Conservation (phyloP, 2,329 filamentous ascomycete species). For the Nemania serpens region DNA sequence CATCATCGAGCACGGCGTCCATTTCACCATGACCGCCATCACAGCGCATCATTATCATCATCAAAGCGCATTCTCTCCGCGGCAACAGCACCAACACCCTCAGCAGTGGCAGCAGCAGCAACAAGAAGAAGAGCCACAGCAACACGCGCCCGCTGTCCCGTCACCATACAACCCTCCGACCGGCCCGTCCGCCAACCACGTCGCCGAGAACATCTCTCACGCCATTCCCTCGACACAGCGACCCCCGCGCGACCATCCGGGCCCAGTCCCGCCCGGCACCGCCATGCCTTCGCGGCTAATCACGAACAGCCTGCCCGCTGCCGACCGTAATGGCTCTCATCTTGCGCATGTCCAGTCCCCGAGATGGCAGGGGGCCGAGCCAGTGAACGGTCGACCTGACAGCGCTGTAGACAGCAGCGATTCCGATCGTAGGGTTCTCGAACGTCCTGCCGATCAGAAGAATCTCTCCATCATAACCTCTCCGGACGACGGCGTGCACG, state of each 20-base stretch:
- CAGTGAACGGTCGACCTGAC: conserved; percentile 28
- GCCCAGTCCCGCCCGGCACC: conserved; percentile 3
- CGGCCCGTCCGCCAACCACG: background rate
- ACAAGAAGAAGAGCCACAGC: conserved; percentile 14
- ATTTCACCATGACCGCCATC: conserved; percentile 37
- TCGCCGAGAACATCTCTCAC: conserved; percentile 17
- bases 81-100: conserved; percentile 20
- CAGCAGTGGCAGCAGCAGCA: conserved; percentile 19
- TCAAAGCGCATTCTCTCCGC: conserved; percentile 33
- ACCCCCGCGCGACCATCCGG: conserved; percentile 19
- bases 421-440: conserved; percentile 49
- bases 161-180: conserved; percentile 19
- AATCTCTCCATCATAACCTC: conserved; percentile 36
- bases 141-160: conserved; percentile 16
- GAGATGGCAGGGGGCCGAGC: conserved; percentile 20
- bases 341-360: background rate
- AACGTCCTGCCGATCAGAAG: conserved; percentile 50
- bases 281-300: conserved; percentile 34
- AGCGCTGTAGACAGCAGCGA: conserved; percentile 35
- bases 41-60: conserved; percentile 30
- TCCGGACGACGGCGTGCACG: conserved; percentile 42
- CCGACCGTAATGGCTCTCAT: conserved; percentile 18
- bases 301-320: conserved; percentile 18
- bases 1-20: conserved; percentile 7
- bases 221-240: conserved; percentile 2